Conservation (phyloP, 495 filamentous ascomycete species). For the Monascus purpureus region DNA sequence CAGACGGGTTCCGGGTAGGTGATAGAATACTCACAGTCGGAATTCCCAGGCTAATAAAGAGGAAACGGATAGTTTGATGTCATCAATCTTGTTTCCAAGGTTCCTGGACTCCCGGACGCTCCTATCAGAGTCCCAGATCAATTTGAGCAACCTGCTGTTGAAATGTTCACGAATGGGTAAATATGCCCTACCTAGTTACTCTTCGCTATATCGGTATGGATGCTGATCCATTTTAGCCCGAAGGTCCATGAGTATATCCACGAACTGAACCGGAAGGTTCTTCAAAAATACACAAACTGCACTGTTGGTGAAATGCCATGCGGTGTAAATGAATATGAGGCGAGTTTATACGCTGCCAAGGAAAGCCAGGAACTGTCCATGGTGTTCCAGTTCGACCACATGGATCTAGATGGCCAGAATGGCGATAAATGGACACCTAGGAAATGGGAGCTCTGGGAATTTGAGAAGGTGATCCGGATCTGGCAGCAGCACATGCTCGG, state of each 20-base stretch:
- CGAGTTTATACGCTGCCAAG: slow-evolving; percentile 34
- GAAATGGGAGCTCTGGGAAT: slow-evolving; percentile 26
- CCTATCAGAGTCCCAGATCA: slow-evolving; percentile 27
- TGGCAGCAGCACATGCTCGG: slow-evolving; percentile 42
- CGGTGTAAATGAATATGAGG: slow-evolving; percentile 31
- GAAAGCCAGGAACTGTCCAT: slow-evolving; percentile 43
- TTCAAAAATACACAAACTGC: slow-evolving; percentile 43
- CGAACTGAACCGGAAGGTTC: slow-evolving; percentile 43
- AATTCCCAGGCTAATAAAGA: neutral
- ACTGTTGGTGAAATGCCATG: slow-evolving; percentile 56
- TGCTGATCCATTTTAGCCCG: slow-evolving; percentile 15
- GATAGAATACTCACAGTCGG: neutral
- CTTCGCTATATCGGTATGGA: neutral
- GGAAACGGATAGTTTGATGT: slow-evolving; percentile 34
- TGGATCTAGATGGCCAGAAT: slow-evolving; percentile 7
- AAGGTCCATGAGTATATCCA: slow-evolving; percentile 46
- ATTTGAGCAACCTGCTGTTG: slow-evolving; percentile 28
- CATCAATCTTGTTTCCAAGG: slow-evolving; percentile 50
- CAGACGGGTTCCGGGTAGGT: slow-evolving; percentile 43
- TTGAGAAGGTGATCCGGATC: slow-evolving; percentile 34
- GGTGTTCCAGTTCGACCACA: slow-evolving; percentile 49
- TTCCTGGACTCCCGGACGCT: slow-evolving; percentile 39
- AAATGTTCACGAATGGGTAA: slow-evolving; percentile 38
- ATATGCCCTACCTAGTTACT: neutral
- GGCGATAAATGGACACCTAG: slow-evolving; percentile 9